A percentile compares a stretch with the other conserved stretches of the same genome.
Evolutionary conservation across 257 asterid genomes (phyloP).

Genomic region (Capsicum chinense): DNA sequence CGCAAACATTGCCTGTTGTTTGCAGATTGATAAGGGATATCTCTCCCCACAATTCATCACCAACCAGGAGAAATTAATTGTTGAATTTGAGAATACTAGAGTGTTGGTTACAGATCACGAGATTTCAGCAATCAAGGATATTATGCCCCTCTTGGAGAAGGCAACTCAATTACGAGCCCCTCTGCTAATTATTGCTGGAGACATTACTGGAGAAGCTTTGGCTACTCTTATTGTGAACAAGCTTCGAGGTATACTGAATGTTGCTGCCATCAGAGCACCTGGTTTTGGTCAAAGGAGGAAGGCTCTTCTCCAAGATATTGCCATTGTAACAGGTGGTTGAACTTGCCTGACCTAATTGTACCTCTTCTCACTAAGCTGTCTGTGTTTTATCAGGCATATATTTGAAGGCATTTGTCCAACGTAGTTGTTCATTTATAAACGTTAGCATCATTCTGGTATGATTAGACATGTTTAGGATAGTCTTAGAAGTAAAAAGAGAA

Average conservation of each 20-base stretch:
- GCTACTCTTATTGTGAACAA: slow-evolving; percentile 97
- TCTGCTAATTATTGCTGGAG: slow-evolving; percentile 85
- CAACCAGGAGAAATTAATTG: slow-evolving; percentile 87
- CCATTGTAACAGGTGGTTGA: slow-evolving; percentile 77
- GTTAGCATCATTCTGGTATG: slow-evolving; percentile 12
- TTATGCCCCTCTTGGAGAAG: slow-evolving; percentile 84
- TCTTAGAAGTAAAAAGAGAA: neutral
- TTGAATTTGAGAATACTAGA: slow-evolving; percentile 82
- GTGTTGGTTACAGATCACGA: slow-evolving; percentile 87
- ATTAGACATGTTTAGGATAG: neutral
- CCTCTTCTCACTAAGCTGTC: slow-evolving; percentile 6
- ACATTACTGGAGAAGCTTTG: slow-evolving; percentile 93
- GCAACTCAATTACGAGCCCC: slow-evolving; percentile 88
- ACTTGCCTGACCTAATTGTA: neutral
- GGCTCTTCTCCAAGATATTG: slow-evolving; percentile 96
- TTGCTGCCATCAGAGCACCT: slow-evolving; percentile 98
- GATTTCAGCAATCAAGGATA: slow-evolving; percentile 87
- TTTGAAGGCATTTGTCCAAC: neutral
- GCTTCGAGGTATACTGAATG: slow-evolving; percentile 87
- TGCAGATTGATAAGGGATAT: slow-evolving; percentile 91
- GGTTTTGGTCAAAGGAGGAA: slow-evolving; percentile 96
- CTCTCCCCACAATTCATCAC: slow-evolving; percentile 96
- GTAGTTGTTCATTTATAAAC: neutral
- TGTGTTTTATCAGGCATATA: slow-evolving; percentile 2
- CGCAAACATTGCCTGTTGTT: neutral